Conservation (phyloP, 2,329 filamentous ascomycete species). For the Colletotrichum lupini region DNA sequence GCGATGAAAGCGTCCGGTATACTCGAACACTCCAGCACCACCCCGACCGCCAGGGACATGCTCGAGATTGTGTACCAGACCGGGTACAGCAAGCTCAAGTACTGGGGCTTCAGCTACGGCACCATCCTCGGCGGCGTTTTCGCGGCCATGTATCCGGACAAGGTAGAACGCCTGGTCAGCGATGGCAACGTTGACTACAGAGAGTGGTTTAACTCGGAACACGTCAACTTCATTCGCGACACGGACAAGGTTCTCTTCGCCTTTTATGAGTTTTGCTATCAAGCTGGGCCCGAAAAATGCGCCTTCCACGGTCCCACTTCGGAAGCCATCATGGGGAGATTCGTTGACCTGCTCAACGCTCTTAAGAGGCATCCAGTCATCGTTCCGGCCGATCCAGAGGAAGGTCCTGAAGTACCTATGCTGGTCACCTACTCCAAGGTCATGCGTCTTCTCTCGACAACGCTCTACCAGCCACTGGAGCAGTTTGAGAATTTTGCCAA, state of each 20-base stretch:
- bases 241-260: slow-evolving; percentile 63
- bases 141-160: slow-evolving; percentile 62
- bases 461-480: slow-evolving; percentile 57
- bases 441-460: slow-evolving; percentile 53
- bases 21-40: slow-evolving; percentile 54
- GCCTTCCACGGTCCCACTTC: slow-evolving; percentile 53
- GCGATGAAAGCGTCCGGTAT: slow-evolving; percentile 50
- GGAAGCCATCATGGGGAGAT: slow-evolving; percentile 49
- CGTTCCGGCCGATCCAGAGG: slow-evolving; percentile 44
- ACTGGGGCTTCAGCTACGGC: slow-evolving; percentile 68
- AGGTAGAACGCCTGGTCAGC: slow-evolving; percentile 60
- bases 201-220: slow-evolving; percentile 60
- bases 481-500: slow-evolving; percentile 55
- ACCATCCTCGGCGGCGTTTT: slow-evolving; percentile 64
- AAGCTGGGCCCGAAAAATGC: slow-evolving; percentile 60
- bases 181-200: slow-evolving; percentile 66
- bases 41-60: slow-evolving; percentile 59
- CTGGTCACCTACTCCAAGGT: slow-evolving; percentile 63
- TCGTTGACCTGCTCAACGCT: slow-evolving; percentile 51
- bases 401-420: slow-evolving; percentile 54
- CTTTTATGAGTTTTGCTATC: slow-evolving; percentile 65
- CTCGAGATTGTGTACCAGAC: slow-evolving; percentile 56
- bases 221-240: slow-evolving; percentile 62
- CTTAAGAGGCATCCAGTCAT: slow-evolving; percentile 57
- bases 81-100: slow-evolving; percentile 55